Evolutionary conservation across 2,329 filamentous ascomycete genomes (phyloP), one percentile per base, ranked within the genome.

Genomic region (Xylariaceae sp.): DNA sequence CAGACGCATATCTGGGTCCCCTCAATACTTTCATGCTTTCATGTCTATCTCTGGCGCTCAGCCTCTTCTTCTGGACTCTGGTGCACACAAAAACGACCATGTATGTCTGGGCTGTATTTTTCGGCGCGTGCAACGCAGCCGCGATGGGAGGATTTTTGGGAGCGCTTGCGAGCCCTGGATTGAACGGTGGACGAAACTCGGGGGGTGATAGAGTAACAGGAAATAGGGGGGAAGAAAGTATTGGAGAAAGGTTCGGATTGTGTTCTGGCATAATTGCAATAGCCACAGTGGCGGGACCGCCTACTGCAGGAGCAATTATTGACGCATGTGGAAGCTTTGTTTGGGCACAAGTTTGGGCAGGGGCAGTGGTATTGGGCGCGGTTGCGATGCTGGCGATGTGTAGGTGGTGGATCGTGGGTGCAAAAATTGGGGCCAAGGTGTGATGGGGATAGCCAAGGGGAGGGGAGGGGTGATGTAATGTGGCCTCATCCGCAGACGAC

Each of bases 11-110:
- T 39, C 60, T 75, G 3, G 79, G 80, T 1, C 68, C 75, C 0
- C 63, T 81, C 36, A 82, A 82, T 50, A 67, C 71, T 1, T 66
- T 79, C 19, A 67, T 78, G 19, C n/a, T 74, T 0, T 69, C 72
- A 37, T 66, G 64, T 2, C 55, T 71, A 9, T 44, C 68, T 3
- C 64, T 74, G 3, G 66, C 67, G 1, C 56, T 73, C 12, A 62
- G 78, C 43, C 59, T 79, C 26, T 80, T 72, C 50, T 65, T 62
- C 39, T 85, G 81, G 81, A 69, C 71, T 2, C 71, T 67, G 0
- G 74, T 83, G 2, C 52, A 45, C n/a, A 59, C 54, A 9, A 50
- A 50, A 3, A 44, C 56, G 3, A 64, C 62, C 43, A 69, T 71
- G 63, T 72, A 71, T 47, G 51, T 58, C 29, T 74, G 72, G 53